phyloP scores from a whole-genome alignment of 192 early-diverging fungal genomes.

The Coemansia sp. region DNA sequence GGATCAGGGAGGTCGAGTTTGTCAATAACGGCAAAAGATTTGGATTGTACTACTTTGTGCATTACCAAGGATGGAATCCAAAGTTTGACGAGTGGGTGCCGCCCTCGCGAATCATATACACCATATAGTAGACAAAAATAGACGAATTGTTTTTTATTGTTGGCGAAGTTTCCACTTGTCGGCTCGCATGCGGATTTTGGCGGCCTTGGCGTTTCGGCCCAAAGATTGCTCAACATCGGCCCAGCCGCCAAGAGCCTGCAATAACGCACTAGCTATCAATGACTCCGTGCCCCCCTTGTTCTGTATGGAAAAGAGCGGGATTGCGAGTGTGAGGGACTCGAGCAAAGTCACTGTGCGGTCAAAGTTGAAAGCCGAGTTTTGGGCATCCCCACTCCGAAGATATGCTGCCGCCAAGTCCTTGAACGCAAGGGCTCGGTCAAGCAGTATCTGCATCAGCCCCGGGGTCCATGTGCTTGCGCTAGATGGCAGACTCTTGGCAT shows the following conservation, averaged over 20 bases:
- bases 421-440: conserved; percentile 9
- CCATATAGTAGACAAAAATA: neutral
- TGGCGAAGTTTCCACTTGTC: conserved; percentile 4
- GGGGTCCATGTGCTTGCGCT: neutral
- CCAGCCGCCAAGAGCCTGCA: conserved; percentile 20
- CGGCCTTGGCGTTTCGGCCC: conserved; percentile 23
- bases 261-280: neutral
- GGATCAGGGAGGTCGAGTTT: conserved; percentile 21
- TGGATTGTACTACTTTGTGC: conserved; percentile 45
- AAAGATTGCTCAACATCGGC: conserved; percentile 24
- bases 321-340: neutral
- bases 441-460: neutral
- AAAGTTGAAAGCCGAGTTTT: conserved; percentile 11
- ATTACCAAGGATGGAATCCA: conserved; percentile 38
- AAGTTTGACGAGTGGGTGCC: conserved; percentile 50
- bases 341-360: conserved; percentile 20
- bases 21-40: conserved; percentile 14
- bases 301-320: neutral
- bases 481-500: neutral
- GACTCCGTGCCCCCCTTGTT: neutral
- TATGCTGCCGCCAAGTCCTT: conserved; percentile 16
- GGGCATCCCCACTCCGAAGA: conserved; percentile 13
- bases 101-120: conserved; percentile 37
- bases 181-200: conserved; percentile 10
- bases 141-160: neutral